Evolutionary conservation across 2,329 filamentous ascomycete species (phyloP).

Genomic region (Parasarocladium wereldwijsianum): DNA sequence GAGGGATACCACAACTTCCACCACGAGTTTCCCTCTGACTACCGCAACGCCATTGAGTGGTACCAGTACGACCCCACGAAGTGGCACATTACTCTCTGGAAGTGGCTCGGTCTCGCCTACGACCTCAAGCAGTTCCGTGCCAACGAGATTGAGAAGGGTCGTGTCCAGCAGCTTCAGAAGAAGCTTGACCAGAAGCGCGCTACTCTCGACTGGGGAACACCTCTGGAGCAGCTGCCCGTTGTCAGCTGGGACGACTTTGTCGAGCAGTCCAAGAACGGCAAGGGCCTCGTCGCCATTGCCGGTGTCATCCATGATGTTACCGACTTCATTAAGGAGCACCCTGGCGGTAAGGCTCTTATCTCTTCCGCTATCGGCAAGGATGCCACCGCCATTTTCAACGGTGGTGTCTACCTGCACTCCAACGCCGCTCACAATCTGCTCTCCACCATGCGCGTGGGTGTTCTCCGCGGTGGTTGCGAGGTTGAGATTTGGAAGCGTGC

Average conservation of each 20-base stretch:
- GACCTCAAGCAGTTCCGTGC: slow-evolving; percentile 82
- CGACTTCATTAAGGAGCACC: slow-evolving; percentile 77
- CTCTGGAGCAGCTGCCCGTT: slow-evolving; percentile 72
- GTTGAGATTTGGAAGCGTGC: slow-evolving; percentile 89
- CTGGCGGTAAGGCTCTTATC: slow-evolving; percentile 82
- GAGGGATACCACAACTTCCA: slow-evolving; percentile 95
- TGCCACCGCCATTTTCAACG: slow-evolving; percentile 82
- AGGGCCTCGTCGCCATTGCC: slow-evolving; percentile 61
- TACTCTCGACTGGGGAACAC: slow-evolving; percentile 72
- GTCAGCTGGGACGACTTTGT: slow-evolving; percentile 80
- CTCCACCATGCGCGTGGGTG: slow-evolving; percentile 76
- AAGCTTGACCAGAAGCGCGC: slow-evolving; percentile 80
- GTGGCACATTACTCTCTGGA: slow-evolving; percentile 76
- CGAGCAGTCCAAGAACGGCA: slow-evolving; percentile 59
- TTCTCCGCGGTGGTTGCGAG: slow-evolving; percentile 74
- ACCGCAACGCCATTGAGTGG: slow-evolving; percentile 85
- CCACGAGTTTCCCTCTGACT: slow-evolving; percentile 87
- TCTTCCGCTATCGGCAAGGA: slow-evolving; percentile 72
- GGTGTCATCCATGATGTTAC: slow-evolving; percentile 78
- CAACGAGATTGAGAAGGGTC: slow-evolving; percentile 88
- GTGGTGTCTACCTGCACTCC: slow-evolving; percentile 78
- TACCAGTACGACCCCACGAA: slow-evolving; percentile 87
- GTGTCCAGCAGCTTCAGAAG: slow-evolving; percentile 80
- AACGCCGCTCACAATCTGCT: slow-evolving; percentile 83
- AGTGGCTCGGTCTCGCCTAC: slow-evolving; percentile 69